Conservation (phyloP, 176 grass and related monocot genomes). For the Phoenix dactylifera region DNA sequence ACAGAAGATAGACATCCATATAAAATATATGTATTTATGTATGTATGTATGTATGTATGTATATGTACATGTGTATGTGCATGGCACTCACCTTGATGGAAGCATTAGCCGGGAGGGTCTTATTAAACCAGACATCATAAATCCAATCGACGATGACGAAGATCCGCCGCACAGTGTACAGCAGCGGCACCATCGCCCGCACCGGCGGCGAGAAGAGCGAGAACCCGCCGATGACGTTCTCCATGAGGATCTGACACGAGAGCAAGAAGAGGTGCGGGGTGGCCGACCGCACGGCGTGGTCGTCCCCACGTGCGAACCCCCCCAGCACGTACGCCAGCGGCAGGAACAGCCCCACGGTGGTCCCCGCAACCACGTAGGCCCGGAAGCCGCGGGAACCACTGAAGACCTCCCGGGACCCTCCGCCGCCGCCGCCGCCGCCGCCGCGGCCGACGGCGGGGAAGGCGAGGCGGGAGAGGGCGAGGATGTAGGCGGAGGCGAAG, state of each 20-base stretch:
- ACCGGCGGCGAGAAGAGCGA: conserved; percentile 76
- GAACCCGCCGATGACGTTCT: conserved; percentile 67
- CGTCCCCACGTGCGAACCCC: conserved; percentile 74
- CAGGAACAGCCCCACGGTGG: conserved; percentile 69
- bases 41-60: no score
- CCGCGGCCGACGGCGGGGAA: conserved; percentile 65
- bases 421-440: conserved; percentile 15
- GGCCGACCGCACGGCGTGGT: conserved; percentile 43
- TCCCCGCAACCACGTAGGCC: conserved; percentile 62
- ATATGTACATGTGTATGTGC: background rate
- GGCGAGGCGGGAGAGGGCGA: conserved; percentile 42
- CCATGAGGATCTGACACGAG: conserved; percentile 84
- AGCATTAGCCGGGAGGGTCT: conserved; percentile 2
- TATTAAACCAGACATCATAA: conserved; percentile 39
- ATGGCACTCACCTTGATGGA: conserved; percentile 18
- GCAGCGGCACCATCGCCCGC: conserved; percentile 56
- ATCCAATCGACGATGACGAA: conserved; percentile 77
- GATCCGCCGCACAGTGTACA: conserved; percentile 74
- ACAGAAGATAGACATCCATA: no score
- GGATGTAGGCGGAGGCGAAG: no score
- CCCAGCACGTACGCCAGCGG: conserved; percentile 91
- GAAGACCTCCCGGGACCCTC: conserved; percentile 34
- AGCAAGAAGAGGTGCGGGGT: conserved; percentile 92
- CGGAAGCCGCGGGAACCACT: conserved; percentile 41
- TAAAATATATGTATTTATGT: no score